A percentile compares a stretch with the other conserved stretches of the same genome.
phyloP scores from a whole-genome alignment of 1,284 basidiomycete genomes.

The Phellopilus nigrolimitatus region DNA sequence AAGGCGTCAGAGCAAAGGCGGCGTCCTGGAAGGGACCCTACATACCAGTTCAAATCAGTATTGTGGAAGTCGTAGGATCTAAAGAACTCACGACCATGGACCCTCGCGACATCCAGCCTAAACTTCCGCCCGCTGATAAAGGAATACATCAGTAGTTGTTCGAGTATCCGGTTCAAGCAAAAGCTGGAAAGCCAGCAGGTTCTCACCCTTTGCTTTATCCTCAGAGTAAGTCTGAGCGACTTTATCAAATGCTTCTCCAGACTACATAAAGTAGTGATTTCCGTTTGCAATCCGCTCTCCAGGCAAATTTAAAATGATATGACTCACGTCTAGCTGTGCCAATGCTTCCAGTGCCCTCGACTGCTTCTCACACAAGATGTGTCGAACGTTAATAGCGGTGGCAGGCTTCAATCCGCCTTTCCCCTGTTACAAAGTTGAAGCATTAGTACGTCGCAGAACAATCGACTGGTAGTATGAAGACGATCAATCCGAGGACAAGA shows the following conservation, averaged over 20 bases:
- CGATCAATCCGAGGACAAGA: too few species aligned
- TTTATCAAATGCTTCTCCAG: slow-evolving; percentile 72
- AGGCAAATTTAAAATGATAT: neutral
- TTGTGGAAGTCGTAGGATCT: neutral
- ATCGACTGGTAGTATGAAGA: too few species aligned
- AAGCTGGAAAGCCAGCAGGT: too few species aligned
- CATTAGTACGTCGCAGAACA: neutral
- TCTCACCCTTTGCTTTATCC: slow-evolving; percentile 78
- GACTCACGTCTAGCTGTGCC: slow-evolving; percentile 64
- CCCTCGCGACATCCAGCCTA: slow-evolving; percentile 81
- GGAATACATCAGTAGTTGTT: neutral
- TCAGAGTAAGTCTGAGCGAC: slow-evolving; percentile 84
- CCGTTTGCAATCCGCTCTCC: neutral
- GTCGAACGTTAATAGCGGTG: slow-evolving; percentile 76
- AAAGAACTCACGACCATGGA: slow-evolving; percentile 34
- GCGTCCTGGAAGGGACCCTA: slow-evolving; percentile 77
- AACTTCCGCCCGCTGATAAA: slow-evolving; percentile 67
- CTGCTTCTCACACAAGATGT: slow-evolving; percentile 84
- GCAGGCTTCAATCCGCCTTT: slow-evolving; percentile 18
- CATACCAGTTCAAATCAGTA: neutral
- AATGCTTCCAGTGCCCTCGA: slow-evolving; percentile 72
- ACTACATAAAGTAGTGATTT: neutral
- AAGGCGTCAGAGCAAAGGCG: slow-evolving; percentile 73
- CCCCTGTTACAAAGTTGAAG: neutral
- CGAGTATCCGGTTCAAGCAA: too few species aligned